A percentile compares a stretch with the other conserved stretches of the same genome.
phyloP scores from a whole-genome alignment of 345 rosid genomes.

The Eucalyptus erythrocorys region DNA sequence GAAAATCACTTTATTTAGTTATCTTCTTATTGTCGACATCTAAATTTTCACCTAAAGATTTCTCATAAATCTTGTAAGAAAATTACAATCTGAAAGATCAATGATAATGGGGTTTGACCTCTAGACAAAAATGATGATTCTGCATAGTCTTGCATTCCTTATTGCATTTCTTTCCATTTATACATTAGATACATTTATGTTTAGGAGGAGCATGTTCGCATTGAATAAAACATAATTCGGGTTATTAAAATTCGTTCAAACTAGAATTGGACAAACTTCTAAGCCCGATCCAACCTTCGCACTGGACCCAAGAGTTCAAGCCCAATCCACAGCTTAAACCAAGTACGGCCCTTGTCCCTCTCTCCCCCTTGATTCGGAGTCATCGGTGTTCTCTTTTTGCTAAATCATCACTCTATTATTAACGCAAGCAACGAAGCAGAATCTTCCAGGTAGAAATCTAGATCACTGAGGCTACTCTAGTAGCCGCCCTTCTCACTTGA shows the following conservation, averaged over 20 bases:
- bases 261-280: too few species aligned
- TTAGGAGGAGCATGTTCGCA: not conserved
- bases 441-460: not conserved
- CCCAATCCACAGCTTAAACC: not conserved
- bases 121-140: too few species aligned
- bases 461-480: not conserved
- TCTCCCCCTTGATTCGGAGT: not conserved
- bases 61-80: too few species aligned
- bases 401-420: not conserved
- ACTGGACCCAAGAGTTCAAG: not conserved
- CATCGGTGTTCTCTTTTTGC: not conserved
- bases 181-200: not conserved
- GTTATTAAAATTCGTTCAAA: too few species aligned
- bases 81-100: not conserved
- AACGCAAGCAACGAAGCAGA: not conserved
- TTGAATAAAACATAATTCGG: not conserved
- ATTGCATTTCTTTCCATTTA: not conserved
- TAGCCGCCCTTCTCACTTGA: not conserved
- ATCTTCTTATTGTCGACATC: rapidly evolving
- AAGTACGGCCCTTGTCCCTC: not conserved
- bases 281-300: not conserved
- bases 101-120: not conserved
- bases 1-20: not conserved
- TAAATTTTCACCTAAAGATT: too few species aligned
- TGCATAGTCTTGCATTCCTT: too few species aligned